These are phyloP conservation scores for Exobasidium cylindrosporum DNA, from an alignment of 1,284 basidiomycete species.

Conservation along the genomic window DNA sequence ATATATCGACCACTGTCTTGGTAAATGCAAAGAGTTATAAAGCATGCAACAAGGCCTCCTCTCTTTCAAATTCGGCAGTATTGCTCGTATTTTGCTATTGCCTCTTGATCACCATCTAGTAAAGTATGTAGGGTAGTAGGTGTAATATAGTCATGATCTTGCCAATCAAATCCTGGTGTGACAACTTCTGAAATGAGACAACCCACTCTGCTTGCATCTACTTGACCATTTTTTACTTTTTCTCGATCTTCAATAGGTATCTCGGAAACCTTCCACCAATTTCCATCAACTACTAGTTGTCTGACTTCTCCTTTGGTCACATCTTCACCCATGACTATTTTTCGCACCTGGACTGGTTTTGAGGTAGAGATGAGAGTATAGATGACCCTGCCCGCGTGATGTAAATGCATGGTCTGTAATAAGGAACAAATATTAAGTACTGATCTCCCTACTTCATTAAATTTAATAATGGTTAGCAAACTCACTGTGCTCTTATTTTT, in stretches of 20 bases:
- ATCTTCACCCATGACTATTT: slow-evolving; percentile 32
- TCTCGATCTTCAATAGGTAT: slow-evolving; percentile 23
- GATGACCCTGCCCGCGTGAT: slow-evolving; percentile 30
- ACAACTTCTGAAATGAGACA: slow-evolving; percentile 37
- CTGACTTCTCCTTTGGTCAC: slow-evolving; percentile 29
- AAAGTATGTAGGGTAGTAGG: neutral
- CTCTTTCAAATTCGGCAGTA: neutral
- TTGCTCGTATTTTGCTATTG: neutral
- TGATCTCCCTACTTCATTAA: too few relatives aligned
- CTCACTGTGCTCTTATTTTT: slow-evolving; percentile 23
- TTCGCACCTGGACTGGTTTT: slow-evolving; percentile 27
- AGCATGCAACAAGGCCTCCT: too few relatives aligned
- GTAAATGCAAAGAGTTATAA: too few relatives aligned
- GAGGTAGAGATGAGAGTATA: slow-evolving; percentile 35
- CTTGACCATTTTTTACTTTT: slow-evolving; percentile 12
- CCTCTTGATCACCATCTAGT: neutral
- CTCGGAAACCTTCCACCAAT: slow-evolving; percentile 41
- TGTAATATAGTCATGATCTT: slow-evolving; percentile 3
- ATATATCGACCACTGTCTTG: too few relatives aligned
- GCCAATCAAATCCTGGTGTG: slow-evolving; percentile 20
- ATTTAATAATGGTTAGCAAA: slow-evolving; percentile 31
- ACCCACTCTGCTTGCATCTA: slow-evolving; percentile 19
- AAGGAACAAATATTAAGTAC: too few relatives aligned
- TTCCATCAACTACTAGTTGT: slow-evolving; percentile 31
- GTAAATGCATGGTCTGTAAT: slow-evolving; percentile 30